A percentile compares a stretch with the other conserved stretches of the same genome.
phyloP scores from a whole-genome alignment of 129 eudicot species.

The Ambrosia trifida region DNA sequence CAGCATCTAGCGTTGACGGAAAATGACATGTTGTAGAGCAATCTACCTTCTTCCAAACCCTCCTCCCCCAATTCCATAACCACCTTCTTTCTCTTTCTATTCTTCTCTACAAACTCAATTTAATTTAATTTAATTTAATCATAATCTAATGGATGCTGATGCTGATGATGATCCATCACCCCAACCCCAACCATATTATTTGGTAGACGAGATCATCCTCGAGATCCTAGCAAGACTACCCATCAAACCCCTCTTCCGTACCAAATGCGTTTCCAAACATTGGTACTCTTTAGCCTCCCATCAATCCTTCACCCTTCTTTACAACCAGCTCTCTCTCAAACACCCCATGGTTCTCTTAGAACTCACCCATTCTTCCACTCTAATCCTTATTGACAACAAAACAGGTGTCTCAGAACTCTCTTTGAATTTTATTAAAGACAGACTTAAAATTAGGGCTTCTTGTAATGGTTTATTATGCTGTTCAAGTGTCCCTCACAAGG shows the following conservation, averaged over 20 bases:
- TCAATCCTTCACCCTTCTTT: slow-evolving; percentile 48
- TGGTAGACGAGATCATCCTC: slow-evolving; percentile 72
- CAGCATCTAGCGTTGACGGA: too few species aligned
- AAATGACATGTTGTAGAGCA: too few species aligned
- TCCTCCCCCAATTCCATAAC: too few species aligned
- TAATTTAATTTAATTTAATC: too few species aligned
- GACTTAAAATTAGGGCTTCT: slow-evolving; percentile 80
- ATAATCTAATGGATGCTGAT: too few species aligned
- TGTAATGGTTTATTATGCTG: slow-evolving; percentile 88
- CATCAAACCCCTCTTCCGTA: slow-evolving; percentile 64
- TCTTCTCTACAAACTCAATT: too few species aligned
- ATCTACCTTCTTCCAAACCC: too few species aligned
- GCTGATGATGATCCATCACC: too few species aligned
- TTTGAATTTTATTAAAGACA: slow-evolving; percentile 66
- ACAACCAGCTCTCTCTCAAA: slow-evolving; percentile 52
- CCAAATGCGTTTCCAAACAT: slow-evolving; percentile 68
- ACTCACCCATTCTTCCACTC: slow-evolving; percentile 47
- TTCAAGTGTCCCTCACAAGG: slow-evolving; percentile 84
- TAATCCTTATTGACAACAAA: slow-evolving; percentile 66
- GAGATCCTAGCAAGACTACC: slow-evolving; percentile 80
- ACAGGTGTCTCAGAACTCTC: slow-evolving; percentile 77
- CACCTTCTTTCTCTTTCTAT: too few species aligned
- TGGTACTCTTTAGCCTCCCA: slow-evolving; percentile 70
- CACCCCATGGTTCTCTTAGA: slow-evolving; percentile 68
- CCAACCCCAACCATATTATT: slow-evolving; percentile 9